Evolutionary conservation across 805 yeast species (phyloP).

Genomic region (Candida krabiensis): DNA sequence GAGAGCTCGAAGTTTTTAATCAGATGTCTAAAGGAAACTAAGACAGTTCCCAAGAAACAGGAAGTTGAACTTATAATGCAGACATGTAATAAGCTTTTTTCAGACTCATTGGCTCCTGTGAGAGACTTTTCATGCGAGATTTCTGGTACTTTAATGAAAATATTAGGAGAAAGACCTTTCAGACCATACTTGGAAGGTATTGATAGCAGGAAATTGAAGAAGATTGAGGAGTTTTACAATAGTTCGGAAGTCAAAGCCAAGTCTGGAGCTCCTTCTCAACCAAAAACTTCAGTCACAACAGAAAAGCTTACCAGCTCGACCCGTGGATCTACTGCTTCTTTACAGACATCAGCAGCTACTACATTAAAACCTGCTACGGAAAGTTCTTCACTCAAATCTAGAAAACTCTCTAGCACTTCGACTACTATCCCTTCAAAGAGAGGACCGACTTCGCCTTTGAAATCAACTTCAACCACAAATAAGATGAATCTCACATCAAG

Average conservation of each 20-base stretch:
- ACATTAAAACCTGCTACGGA: constrained; percentile 7
- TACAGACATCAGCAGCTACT: constrained; percentile 4
- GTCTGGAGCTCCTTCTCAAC: constrained; percentile 5
- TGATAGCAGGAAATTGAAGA: constrained; percentile 66
- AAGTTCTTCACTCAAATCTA: constrained; percentile 9
- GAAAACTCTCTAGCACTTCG: constrained; percentile 15
- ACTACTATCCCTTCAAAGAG: constrained; percentile 59
- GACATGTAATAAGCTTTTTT: constrained; percentile 58
- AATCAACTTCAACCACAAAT: constrained; percentile 24
- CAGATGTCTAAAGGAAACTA: constrained; percentile 57
- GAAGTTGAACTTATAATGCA: constrained; percentile 62
- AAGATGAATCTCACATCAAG: constrained; percentile 30
- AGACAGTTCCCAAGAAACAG: constrained; percentile 44
- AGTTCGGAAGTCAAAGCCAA: constrained; percentile 55
- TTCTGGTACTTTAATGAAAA: constrained; percentile 79
- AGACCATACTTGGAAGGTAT: constrained; percentile 61
- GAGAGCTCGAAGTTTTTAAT: constrained; percentile 67
- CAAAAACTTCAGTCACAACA: constrained; percentile 3
- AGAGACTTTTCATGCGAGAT: constrained; percentile 75
- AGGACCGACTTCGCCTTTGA: constrained; percentile 69
- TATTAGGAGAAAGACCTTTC: constrained; percentile 73
- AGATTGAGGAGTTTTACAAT: constrained; percentile 60
- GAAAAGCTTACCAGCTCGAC: background rate
- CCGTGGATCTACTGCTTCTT: background rate
- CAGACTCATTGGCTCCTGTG: constrained; percentile 83